Base-by-base conservation (phyloP, 2,329 filamentous ascomycete species). In the Ophiostoma quercus region DNA sequence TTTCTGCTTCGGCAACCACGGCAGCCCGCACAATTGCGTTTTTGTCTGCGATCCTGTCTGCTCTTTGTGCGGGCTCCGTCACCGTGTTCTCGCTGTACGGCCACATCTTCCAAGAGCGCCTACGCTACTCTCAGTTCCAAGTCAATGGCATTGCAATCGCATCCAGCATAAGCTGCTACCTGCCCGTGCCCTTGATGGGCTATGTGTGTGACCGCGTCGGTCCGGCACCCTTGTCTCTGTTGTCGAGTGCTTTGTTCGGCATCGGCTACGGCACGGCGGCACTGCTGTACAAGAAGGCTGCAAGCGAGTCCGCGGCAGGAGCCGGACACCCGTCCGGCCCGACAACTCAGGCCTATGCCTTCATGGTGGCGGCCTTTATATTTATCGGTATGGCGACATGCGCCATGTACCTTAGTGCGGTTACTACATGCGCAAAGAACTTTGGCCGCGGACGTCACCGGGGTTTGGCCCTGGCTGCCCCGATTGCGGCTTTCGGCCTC, bases 351-450 rank as follows among this genome's bases (percentile, higher is more conserved):
- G 90, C 92, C 0, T 93, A 96, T 74, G 86, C 85, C 74, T 82
- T 91, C 74, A 97, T 99, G 94, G 82, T 97, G 6, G 77, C 92
- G 69, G 90, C 93, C 0, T 99, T 98, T 78, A 84, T 94, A 66
- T 85, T 86, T 68, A 88, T 99, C 71, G 95, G 95, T 1, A 85
- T 90, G 72, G 94, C 88, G 5, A 97, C 94, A 0, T 92, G 91
- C 73, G 88, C 87, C 78, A 93, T 98, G 88, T 99, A 98, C 79
- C 84, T 98, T 70, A 87, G 89, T 67, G 90, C 92, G 1, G 90
- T 99, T n/a, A 94, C 94, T 7, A 96, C 94, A 0, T 97, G 93
- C 77, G 95, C 95, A 47, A 99, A 99, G 87, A 99, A 98, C 80
- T 99, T 98, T 80, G 94, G 94, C 67, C 88, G 90, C 72, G 92